phyloP scores from a whole-genome alignment of 2,329 filamentous ascomycete genomes.

The Tolypocladium amazonense region DNA sequence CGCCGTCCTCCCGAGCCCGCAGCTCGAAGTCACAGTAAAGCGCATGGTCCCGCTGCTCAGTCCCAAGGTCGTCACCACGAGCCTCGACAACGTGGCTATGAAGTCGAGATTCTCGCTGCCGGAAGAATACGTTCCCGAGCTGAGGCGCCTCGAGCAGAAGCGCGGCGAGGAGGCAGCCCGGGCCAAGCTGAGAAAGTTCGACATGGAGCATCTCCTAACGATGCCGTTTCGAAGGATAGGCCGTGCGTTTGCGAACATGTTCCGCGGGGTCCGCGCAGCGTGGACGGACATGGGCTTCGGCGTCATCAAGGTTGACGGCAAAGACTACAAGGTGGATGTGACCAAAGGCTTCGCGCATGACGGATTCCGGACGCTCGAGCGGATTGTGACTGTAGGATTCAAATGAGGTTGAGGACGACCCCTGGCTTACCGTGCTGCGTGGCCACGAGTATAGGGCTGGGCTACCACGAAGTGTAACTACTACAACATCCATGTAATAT shows the following conservation, averaged over 20 bases:
- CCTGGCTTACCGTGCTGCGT: neutral
- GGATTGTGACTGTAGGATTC: conserved; percentile 29
- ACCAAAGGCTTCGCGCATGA: conserved; percentile 48
- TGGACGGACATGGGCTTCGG: conserved; percentile 48
- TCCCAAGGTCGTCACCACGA: conserved; percentile 28
- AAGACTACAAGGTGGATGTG: conserved; percentile 47
- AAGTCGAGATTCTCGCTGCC: conserved; percentile 27
- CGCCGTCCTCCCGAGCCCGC: conserved; percentile 18
- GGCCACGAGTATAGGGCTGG: neutral
- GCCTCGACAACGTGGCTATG: conserved; percentile 21
- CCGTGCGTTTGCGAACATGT: conserved; percentile 29
- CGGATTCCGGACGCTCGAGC: conserved; percentile 46
- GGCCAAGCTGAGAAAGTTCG: conserved; percentile 34
- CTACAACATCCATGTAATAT: neutral
- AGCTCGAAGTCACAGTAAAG: conserved; percentile 42
- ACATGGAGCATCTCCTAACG: conserved; percentile 45
- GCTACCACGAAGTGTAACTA: neutral
- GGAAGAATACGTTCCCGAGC: conserved; percentile 24
- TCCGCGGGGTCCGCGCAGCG: conserved; percentile 34
- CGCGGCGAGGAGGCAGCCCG: conserved; percentile 25
- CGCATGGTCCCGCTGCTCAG: conserved; percentile 37
- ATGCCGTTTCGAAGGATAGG: conserved; percentile 43
- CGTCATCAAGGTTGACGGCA: conserved; percentile 34
- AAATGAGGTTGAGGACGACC: conserved; percentile 6
- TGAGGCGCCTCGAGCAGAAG: conserved; percentile 17